Base-by-base conservation (phyloP, 192 early-diverging fungal genomes). In the Gaertneriomyces semiglobifer region DNA sequence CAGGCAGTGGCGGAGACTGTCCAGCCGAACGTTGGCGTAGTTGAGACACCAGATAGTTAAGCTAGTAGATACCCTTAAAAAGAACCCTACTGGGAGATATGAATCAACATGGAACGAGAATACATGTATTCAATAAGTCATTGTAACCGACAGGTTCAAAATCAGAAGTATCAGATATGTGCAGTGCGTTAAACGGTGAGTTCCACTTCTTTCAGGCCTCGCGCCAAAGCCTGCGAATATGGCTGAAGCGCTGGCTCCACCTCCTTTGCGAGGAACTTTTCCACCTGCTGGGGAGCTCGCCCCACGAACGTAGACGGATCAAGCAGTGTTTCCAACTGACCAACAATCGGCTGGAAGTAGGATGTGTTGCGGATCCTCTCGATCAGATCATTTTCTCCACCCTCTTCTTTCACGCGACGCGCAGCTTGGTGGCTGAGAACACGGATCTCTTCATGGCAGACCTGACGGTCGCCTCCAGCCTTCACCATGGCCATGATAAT, bases 401-500 rank as follows among this genome's bases (percentile, higher is more conserved):
- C 96, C 64, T 93, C 81, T 72, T 85, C 81, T 86, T 98, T 98
- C 54, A 98, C 96, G 2, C 88, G 84, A 8, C 79, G 77, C 45
- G 91, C 96, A 39, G 94, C 94, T 86, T 97, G 83, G 57, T 98
- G 94, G 60, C 86, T 88, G 9, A 98, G 81, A 18, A 98, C 94
- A 59, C 96, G 89, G 73, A 98, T 96, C 74, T 96, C 84, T 74
- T 98, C 96, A 76, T 98, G 96, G 69, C 93, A 96, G 57, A 87
- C 88, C 74, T 98, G 94, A 50, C 94, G 81, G 76, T 98, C 94
- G 39, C 92, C 96, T 45, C 92, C 94, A 73, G 88, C 89, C 83
- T 93, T 93, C 46, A 97, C 94, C 88, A 96, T 93, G 43, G 91
- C 94, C 95, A 98, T 98, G 78, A 98, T 98, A 56, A 98, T 84